Evolutionary conservation across 495 filamentous ascomycete species (phyloP).

Genomic region (Neurospora hispaniola): DNA sequence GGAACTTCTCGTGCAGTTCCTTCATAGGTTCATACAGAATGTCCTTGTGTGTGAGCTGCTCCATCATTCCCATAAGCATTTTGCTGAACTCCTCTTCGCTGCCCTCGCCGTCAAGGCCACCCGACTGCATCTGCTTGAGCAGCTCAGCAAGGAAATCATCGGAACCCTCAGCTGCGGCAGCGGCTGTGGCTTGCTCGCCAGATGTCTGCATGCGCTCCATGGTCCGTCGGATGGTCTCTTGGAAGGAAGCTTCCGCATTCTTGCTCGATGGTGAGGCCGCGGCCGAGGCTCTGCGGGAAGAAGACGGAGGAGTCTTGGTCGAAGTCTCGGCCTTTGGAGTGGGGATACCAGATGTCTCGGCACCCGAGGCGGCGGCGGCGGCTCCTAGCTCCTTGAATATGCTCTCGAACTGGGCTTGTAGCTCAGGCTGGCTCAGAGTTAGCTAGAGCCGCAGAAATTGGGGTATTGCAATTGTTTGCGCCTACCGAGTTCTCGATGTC

Average conservation of each 20-base stretch:
- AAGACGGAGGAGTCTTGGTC: neutral
- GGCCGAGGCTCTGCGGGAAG: neutral
- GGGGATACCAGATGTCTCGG: conserved; percentile 8
- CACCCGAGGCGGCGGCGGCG: conserved; percentile 22
- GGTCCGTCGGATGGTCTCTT: conserved; percentile 78
- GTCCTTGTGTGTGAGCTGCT: conserved; percentile 95
- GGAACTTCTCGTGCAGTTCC: conserved; percentile 86
- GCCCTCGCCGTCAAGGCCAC: conserved; percentile 46
- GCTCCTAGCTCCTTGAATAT: conserved; percentile 70
- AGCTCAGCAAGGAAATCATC: conserved; percentile 80
- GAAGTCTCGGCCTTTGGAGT: neutral
- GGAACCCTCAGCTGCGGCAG: conserved; percentile 54
- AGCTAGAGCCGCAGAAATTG: neutral
- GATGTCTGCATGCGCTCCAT: conserved; percentile 92
- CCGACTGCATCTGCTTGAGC: conserved; percentile 67
- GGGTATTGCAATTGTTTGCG: neutral
- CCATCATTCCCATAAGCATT: conserved; percentile 95
- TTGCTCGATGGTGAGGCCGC: conserved; percentile 9
- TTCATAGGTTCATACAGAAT: conserved; percentile 98
- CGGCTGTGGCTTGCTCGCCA: conserved; percentile 68
- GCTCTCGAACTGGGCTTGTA: conserved; percentile 76
- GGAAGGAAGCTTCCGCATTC: conserved; percentile 55
- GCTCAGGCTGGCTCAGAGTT: conserved; percentile 46
- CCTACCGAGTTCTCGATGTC: conserved; percentile 52
- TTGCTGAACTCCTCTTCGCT: conserved; percentile 82